Evolutionary conservation across 371 early-diverging fungal species (phyloP), one percentile per base, ranked within the genome.

Genomic region (Haplosporangium sp.): DNA sequence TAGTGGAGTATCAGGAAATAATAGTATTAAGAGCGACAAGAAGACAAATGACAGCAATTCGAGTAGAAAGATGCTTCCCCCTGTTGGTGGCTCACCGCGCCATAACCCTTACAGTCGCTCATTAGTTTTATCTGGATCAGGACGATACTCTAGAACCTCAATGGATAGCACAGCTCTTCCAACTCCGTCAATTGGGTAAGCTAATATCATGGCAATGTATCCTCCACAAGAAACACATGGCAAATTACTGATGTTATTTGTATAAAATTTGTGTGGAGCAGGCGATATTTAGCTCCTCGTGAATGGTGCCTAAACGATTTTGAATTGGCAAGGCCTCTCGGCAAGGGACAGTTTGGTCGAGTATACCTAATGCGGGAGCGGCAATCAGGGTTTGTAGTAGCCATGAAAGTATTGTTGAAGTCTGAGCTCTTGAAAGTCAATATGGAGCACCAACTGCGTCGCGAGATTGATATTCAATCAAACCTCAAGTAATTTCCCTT

Each of bases 401-500:
- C 99, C 2, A 87, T 99, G 64, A 99, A 99, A 82, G 92, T 98
- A 11, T 72, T 99, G 45, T 88, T 90, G 62, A 99, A 99, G 83
- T 60, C 84, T 4, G 96, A 98, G 76, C 84, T 99, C 0, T 74
- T 89, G 45, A 84, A 89, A 44, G 84, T 83, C 61, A 92, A 93
- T 61, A 92, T 94, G 44, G 94, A 96, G 82, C 90, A 92, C 72
- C 98, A 98, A 84, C 86, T 98, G 11, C 77, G 97, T 39, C 88
- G 99, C 60, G 99, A 99, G 79, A 93, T 99, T 42, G 99, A 99
- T 81, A 98, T 99, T 67, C 99, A 99, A 78, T 88, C 90, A 7
- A 97, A 97, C 79, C 83, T 99, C 62, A 86, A 96, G 92, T 93
- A 88, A 67, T 55, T 34, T 39, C 39, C 59, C 4, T 27, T 27